Evolutionary conservation across 306 rosid species (phyloP).

Genomic region (Vicia faba): DNA sequence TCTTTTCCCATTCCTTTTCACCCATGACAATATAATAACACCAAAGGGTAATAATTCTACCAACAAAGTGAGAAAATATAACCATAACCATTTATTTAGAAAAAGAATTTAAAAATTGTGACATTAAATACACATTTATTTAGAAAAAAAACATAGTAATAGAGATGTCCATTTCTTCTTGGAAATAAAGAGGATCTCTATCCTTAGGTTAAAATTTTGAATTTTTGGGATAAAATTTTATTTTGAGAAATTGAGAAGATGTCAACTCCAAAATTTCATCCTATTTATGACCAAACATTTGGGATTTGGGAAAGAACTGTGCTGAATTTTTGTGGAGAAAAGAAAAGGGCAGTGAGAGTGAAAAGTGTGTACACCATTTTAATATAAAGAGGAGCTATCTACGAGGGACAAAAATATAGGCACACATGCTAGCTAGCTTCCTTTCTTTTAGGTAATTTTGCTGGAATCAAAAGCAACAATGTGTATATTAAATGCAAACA

Average conservation of each 20-base stretch:
- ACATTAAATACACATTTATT: too few species aligned
- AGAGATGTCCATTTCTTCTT: too few species aligned
- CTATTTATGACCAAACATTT: constrained; percentile 35
- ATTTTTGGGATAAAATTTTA: too few species aligned
- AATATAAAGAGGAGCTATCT: constrained; percentile 1
- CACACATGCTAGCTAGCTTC: constrained; percentile 32
- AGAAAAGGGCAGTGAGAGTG: constrained; percentile 14
- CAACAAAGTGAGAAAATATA: background rate
- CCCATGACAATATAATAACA: background rate
- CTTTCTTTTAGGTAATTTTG: constrained; percentile 20
- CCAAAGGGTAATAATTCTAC: background rate
- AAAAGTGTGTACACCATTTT: background rate
- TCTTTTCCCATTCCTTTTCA: constrained; percentile 18
- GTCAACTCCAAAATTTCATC: too few species aligned
- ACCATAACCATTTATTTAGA: too few species aligned
- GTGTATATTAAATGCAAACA: background rate
- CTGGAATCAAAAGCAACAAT: too few species aligned
- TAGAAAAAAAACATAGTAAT: too few species aligned
- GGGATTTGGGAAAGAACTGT: constrained; percentile 30
- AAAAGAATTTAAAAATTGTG: too few species aligned
- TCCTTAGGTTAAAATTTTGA: too few species aligned
- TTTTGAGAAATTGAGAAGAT: too few species aligned
- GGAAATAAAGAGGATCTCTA: too few species aligned
- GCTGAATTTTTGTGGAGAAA: constrained; percentile 25
- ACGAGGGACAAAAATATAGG: constrained; percentile 15